phyloP scores from a whole-genome alignment of 2,329 filamentous ascomycete species.

The Arthrobotrys sphaeroides region DNA sequence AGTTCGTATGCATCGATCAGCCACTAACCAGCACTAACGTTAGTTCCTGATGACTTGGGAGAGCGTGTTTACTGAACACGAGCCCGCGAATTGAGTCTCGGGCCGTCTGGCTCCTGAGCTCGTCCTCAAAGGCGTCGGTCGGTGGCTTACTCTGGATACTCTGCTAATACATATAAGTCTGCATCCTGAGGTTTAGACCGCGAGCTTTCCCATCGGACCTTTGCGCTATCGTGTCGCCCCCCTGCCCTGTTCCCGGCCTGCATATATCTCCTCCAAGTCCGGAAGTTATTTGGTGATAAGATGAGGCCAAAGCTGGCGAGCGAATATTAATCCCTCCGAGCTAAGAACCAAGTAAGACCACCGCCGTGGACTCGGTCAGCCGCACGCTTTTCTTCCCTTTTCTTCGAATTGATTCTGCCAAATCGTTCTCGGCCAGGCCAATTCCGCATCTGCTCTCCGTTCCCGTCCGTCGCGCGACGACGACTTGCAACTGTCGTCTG shows the following conservation, averaged over 20 bases:
- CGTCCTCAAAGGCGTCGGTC: too few relatives aligned
- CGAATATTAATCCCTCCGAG: background rate
- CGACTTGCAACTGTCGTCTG: background rate
- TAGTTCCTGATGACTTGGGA: too few relatives aligned
- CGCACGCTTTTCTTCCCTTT: background rate
- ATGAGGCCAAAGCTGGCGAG: background rate
- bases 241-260: background rate
- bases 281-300: conserved; percentile 11
- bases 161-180: too few relatives aligned
- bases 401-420: background rate
- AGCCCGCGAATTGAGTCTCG: too few relatives aligned
- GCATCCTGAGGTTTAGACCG: too few relatives aligned
- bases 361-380: conserved; percentile 4
- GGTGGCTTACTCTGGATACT: too few relatives aligned
- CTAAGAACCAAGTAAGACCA: background rate
- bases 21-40: too few relatives aligned
- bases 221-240: background rate
- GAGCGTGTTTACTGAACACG: too few relatives aligned
- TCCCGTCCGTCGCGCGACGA: conserved; percentile 22
- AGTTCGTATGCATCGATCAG: too few relatives aligned
- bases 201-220: background rate
- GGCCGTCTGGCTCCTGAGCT: too few relatives aligned
- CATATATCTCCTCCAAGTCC: background rate
- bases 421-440: background rate
- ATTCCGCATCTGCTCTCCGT: conserved; percentile 10